phyloP scores from a whole-genome alignment of 2,329 filamentous ascomycete species.

The Raffaelea ambrosiae region DNA sequence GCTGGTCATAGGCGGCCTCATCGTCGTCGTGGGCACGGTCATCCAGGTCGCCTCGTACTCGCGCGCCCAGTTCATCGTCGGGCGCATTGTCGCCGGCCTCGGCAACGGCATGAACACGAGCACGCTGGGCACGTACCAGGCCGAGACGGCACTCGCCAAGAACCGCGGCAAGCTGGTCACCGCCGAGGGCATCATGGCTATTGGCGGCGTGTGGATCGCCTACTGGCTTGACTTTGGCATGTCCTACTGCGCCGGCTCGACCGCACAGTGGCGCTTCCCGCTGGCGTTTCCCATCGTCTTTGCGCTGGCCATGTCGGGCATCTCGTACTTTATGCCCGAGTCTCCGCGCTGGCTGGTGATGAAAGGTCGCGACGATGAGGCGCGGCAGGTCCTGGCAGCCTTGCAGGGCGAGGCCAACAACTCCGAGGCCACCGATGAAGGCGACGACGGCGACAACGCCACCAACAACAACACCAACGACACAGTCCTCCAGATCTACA shows the following conservation, averaged over 20 bases:
- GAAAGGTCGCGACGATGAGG: conserved; percentile 14
- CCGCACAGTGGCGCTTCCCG: conserved; percentile 19
- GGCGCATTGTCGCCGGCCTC: conserved; percentile 18
- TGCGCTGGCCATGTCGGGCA: conserved; percentile 18
- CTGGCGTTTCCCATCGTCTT: conserved; percentile 19
- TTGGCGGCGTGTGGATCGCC: conserved; percentile 10
- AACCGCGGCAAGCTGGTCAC: conserved; percentile 8
- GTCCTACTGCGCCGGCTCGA: conserved; percentile 16
- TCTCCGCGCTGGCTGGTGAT: conserved; percentile 34
- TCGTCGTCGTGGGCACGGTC: conserved; percentile 10
- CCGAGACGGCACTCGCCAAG: not conserved
- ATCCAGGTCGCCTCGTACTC: conserved; percentile 6
- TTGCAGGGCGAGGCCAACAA: not conserved
- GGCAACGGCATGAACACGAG: conserved; percentile 15
- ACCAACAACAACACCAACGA: no score
- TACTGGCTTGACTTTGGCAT: conserved; percentile 18
- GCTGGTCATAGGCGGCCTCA: conserved; percentile 15
- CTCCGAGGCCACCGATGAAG: not conserved
- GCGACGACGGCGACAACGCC: no score
- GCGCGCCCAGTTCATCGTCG: conserved; percentile 17
- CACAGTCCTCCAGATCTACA: no score
- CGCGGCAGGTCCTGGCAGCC: conserved; percentile 10
- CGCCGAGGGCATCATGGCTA: conserved; percentile 17
- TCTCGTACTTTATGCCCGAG: conserved; percentile 28
- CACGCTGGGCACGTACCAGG: not conserved